These are phyloP conservation scores for Cystobasidium tubakii DNA, from an alignment of 768 basidiomycete genomes.

Conservation along the genomic window DNA sequence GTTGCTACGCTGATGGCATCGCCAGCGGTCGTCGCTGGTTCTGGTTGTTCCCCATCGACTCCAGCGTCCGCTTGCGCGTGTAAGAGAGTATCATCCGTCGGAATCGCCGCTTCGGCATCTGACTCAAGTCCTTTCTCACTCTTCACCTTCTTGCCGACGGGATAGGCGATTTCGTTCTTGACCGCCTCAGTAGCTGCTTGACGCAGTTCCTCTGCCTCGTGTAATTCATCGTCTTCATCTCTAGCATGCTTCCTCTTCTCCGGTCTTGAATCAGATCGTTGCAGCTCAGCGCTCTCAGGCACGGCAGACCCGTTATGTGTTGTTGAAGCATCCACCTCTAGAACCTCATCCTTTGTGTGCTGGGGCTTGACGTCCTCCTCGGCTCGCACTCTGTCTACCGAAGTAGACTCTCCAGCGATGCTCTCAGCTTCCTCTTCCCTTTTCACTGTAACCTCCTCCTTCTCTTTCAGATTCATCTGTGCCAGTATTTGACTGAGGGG, in stretches of 20 bases:
- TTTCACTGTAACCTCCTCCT: neutral
- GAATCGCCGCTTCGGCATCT: neutral
- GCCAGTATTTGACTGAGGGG: constrained; percentile 29
- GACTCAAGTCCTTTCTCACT: neutral
- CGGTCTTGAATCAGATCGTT: constrained; percentile 28
- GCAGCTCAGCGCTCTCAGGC: constrained; percentile 7
- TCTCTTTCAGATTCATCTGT: constrained; percentile 46
- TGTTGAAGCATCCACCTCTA: neutral
- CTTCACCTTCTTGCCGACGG: constrained; percentile 30
- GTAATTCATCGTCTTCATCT: constrained; percentile 26
- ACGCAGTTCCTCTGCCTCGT: constrained; percentile 27
- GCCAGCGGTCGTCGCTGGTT: constrained; percentile 9
- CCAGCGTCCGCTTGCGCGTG: neutral
- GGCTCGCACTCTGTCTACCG: neutral
- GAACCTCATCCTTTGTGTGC: neutral
- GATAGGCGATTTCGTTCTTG: neutral
- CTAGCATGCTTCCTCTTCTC: constrained; percentile 24
- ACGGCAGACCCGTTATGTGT: no score
- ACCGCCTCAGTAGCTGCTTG: neutral
- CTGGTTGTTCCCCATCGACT: constrained; percentile 7
- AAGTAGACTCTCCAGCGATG: constrained; percentile 28
- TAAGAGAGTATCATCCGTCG: neutral
- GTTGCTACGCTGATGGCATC: neutral
- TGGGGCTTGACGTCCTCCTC: constrained; percentile 42
- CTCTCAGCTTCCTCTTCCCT: constrained; percentile 35